These are phyloP conservation scores for Solanum dulcamara DNA, from an alignment of 257 asterid genomes.

Conservation along the genomic window DNA sequence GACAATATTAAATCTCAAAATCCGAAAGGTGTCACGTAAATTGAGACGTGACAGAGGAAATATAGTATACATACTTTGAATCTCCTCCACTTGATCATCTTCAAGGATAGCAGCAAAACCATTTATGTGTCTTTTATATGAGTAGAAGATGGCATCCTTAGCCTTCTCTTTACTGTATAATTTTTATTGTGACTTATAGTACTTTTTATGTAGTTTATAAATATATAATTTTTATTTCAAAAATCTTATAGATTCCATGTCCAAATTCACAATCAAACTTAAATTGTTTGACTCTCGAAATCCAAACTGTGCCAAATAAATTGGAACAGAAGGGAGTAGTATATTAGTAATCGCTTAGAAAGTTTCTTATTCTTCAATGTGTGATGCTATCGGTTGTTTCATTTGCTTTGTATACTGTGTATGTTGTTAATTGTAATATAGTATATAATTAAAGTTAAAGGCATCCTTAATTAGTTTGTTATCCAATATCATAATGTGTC, in stretches of 20 bases:
- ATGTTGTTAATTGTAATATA: background rate
- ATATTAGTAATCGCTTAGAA: background rate
- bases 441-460: background rate
- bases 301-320: no score
- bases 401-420: background rate
- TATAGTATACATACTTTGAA: conserved; percentile 25
- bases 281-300: no score
- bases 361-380: background rate
- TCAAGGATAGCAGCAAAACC: conserved; percentile 74
- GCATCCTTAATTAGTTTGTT: background rate
- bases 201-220: no score
- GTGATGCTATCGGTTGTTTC: no score
- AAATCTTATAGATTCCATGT: background rate
- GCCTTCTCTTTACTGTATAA: conserved; percentile 42
- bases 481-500: background rate
- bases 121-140: conserved; percentile 49
- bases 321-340: background rate
- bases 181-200: background rate
- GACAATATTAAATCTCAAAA: background rate
- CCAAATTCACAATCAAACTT: no score
- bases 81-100: conserved; percentile 48
- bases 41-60: background rate
- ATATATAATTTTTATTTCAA: no score
- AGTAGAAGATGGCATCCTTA: conserved; percentile 49
- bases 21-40: no score